Conservation (phyloP, 768 basidiomycete genomes). For the Auriscalpium vulgare region DNA sequence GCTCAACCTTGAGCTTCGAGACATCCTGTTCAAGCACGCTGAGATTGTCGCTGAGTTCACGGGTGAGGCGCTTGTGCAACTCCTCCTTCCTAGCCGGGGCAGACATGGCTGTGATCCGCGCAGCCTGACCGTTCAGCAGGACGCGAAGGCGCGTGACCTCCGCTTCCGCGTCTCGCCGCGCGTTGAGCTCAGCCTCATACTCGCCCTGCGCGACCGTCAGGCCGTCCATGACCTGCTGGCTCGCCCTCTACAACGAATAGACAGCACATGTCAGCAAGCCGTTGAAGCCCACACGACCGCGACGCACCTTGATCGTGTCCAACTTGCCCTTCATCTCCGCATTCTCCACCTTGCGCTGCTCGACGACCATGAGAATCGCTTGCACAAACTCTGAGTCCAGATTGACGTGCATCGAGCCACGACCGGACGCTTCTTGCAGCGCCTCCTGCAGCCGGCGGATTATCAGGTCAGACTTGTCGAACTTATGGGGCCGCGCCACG, state of each 20-base stretch:
- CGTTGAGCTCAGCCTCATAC: constrained; percentile 85
- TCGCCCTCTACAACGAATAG: constrained; percentile 56
- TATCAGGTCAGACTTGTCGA: constrained; percentile 39
- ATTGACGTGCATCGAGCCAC: constrained; percentile 51
- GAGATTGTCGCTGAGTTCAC: constrained; percentile 71
- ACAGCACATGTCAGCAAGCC: constrained; percentile 4
- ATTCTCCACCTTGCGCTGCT: constrained; percentile 54
- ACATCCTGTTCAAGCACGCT: constrained; percentile 77
- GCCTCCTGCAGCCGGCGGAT: constrained; percentile 51
- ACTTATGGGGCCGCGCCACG: constrained; percentile 20
- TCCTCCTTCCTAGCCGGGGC: constrained; percentile 75
- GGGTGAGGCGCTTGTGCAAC: constrained; percentile 67
- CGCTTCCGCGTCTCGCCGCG: constrained; percentile 84
- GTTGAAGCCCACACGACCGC: neutral
- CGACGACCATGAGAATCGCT: constrained; percentile 57
- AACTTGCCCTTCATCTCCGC: constrained; percentile 64
- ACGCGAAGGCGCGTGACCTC: constrained; percentile 83
- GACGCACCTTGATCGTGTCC: constrained; percentile 78
- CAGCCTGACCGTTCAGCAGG: constrained; percentile 84
- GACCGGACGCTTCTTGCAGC: constrained; percentile 49
- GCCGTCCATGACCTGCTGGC: constrained; percentile 88
- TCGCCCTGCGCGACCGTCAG: constrained; percentile 89
- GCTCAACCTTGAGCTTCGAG: constrained; percentile 79
- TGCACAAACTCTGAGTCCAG: constrained; percentile 72
- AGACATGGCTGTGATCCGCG: constrained; percentile 75